Base-by-base conservation (phyloP, 2,329 filamentous ascomycete species). In the Annulohypoxylon truncatum region DNA sequence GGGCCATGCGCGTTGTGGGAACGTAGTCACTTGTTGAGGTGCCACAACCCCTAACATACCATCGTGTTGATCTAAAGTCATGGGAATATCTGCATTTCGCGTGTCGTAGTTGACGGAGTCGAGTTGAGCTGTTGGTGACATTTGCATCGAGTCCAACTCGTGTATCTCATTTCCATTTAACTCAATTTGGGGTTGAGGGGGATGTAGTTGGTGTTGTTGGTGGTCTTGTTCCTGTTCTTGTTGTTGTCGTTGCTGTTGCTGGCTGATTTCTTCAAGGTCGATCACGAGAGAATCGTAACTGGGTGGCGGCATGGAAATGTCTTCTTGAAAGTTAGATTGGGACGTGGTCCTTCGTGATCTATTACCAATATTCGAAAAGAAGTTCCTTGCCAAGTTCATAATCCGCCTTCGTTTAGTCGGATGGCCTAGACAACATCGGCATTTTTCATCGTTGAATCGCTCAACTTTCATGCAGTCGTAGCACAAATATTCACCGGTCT, bases 401-500 rank as follows among this genome's bases (percentile, higher is more conserved):
- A 87, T 84, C 71, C 82, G 84, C 72, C 79, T 81, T 71, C 84
- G 79, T 76, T 83, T 84, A 5, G 83, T 85, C 2, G 82, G 81
- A 35, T 84, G 83, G n/a, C 80, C 81, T 15, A 83, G 73, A 68
- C 83, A 86, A 38, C 80, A 79, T 59, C 81, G 82, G 77, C 84
- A 86, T 71, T 82, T 81, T 68, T 79, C 77, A 68, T 87, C 84
- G 75, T 82, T 82, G 74, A 87, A 85, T 35, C 79, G 79, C 73
- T 87, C 85, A 60, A 83, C 78, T 70, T 80, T 81, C 72, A 79
- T 82, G 71, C 85, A 86, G 35, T 86, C 82, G 72, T 84, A 87
- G 72, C 85, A 88, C 79, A 84, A 82, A 69, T 87, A 87, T 77
- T 87, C 83, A 61, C 84, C 83, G 2, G 79, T 79, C 24, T 78